These are phyloP conservation scores for Penicillium fuscoglaucum DNA, from an alignment of 2,329 filamentous ascomycete species.

Conservation along the genomic window DNA sequence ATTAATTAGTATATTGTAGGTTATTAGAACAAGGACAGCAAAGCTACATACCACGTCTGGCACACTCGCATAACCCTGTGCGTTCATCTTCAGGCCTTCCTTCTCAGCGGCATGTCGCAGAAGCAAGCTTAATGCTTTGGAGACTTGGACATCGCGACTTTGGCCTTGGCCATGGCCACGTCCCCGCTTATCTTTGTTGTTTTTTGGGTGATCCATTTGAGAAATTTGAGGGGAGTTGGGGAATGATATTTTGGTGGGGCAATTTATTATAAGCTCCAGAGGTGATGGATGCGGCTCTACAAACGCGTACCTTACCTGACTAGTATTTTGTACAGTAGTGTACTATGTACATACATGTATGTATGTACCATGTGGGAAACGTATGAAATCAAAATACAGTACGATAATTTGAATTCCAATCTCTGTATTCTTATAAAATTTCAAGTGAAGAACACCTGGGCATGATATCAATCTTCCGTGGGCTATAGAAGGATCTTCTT, in stretches of 20 bases:
- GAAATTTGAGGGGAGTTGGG: neutral
- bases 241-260: constrained; percentile 4
- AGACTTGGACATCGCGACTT: constrained; percentile 40
- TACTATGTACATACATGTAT: too few relatives aligned
- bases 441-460: too few relatives aligned
- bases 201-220: neutral
- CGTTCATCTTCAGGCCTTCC: constrained; percentile 59
- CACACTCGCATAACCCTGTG: constrained; percentile 62
- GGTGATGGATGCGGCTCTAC: neutral
- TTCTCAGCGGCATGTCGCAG: constrained; percentile 62
- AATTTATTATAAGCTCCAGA: neutral
- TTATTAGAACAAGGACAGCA: neutral
- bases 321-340: too few relatives aligned
- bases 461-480: too few relatives aligned
- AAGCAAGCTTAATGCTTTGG: constrained; percentile 47
- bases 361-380: too few relatives aligned
- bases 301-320: too few relatives aligned
- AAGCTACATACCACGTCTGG: constrained; percentile 54
- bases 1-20: neutral
- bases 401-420: too few relatives aligned
- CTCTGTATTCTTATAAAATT: too few relatives aligned
- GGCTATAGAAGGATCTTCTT: too few relatives aligned
- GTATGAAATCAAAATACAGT: too few relatives aligned
- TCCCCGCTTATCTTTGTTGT: neutral
- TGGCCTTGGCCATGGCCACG: constrained; percentile 18